A percentile compares a stretch with the other conserved stretches of the same genome.
These are phyloP conservation scores for Rhizomucor miehei DNA, from an alignment of 371 early-diverging fungal species.

Conservation along the genomic window DNA sequence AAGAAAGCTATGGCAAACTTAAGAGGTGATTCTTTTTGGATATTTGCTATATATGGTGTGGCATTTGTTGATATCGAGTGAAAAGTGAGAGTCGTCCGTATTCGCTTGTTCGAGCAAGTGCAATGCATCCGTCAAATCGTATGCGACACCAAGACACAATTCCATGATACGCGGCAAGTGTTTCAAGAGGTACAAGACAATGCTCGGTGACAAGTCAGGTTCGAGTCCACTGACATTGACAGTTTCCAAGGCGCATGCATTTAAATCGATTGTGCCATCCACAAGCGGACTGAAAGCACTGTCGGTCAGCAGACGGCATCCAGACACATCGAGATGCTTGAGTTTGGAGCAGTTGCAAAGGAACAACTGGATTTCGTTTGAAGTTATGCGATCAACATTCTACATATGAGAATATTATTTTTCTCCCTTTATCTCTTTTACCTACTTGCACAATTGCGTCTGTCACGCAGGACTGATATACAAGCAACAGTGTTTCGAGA, in stretches of 20 bases:
- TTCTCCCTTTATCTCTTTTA: neutral
- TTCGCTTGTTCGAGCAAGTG: constrained; percentile 14
- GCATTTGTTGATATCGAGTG: constrained; percentile 20
- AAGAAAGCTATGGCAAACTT: neutral
- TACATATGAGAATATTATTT: neutral
- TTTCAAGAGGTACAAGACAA: constrained; percentile 14
- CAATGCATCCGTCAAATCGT: constrained; percentile 18
- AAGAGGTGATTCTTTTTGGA: too few relatives aligned
- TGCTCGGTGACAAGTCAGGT: constrained; percentile 15
- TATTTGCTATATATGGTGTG: constrained; percentile 18
- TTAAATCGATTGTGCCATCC: constrained; percentile 3
- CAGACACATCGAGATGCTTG: constrained; percentile 21
- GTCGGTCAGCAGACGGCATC: constrained; percentile 21
- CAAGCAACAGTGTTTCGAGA: constrained; percentile 23
- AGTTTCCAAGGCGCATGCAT: constrained; percentile 5
- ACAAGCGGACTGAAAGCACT: constrained; percentile 14
- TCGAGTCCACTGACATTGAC: constrained; percentile 25
- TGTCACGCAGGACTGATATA: constrained; percentile 37
- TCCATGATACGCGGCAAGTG: constrained; percentile 16
- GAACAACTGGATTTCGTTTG: constrained; percentile 8
- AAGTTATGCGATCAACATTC: neutral
- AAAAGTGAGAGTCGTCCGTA: constrained; percentile 4
- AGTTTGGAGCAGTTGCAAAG: constrained; percentile 10
- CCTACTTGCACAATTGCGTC: constrained; percentile 33
- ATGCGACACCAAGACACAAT: constrained; percentile 26